Base-by-base conservation (phyloP, 2,329 filamentous ascomycete genomes). In the Gremmenia infestans region DNA sequence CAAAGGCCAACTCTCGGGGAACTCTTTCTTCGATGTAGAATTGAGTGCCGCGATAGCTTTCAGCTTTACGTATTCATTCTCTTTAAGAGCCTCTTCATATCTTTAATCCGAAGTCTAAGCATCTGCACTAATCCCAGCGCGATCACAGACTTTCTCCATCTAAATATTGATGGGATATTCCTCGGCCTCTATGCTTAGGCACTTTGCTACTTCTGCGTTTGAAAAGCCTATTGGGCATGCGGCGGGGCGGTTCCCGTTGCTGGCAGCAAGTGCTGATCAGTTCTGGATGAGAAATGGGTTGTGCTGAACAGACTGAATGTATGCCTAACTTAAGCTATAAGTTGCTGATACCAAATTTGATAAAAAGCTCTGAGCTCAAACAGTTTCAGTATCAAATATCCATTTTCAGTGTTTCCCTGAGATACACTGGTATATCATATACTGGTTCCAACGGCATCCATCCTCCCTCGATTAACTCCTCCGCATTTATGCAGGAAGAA, bases 391-490 rank as follows among this genome's bases (percentile, higher is more conserved):
- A 9, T 9, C 28, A 23, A 9, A 35, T 45, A 53, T 58, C 59
- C 70, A 77, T 77, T 12, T 60, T 60, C 36, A 78, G 53, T 4
- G 60, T 59, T 12, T 50, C 42, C 42, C 62, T 63, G 36, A 78
- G 56, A 32, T 72, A 70, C 11, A 74, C 70, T 23, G 73, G 67
- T 1, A 81, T 66, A 3, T 68, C 57, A 67, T 76, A 78, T 1
- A 70, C 71, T 52, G 60, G 71, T 67, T 82, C 79, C 1, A 61
- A 62, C 0, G 78, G 77, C n/a, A 80, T 58, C 35, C 80, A 60
- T 0, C 73, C 72, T 56, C 64, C 57, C 2, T 65, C 59, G 3
- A 73, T 47, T 42, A 81, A 65, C 45, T 53, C 51, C 35, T 60
- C 57, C 22, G 56, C 74, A 70, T 12, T 71, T 65, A 1, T 67